A percentile compares a stretch with the other conserved stretches of the same genome.
phyloP scores from a whole-genome alignment of 768 basidiomycete species.

The Butyriboletus loyo region DNA sequence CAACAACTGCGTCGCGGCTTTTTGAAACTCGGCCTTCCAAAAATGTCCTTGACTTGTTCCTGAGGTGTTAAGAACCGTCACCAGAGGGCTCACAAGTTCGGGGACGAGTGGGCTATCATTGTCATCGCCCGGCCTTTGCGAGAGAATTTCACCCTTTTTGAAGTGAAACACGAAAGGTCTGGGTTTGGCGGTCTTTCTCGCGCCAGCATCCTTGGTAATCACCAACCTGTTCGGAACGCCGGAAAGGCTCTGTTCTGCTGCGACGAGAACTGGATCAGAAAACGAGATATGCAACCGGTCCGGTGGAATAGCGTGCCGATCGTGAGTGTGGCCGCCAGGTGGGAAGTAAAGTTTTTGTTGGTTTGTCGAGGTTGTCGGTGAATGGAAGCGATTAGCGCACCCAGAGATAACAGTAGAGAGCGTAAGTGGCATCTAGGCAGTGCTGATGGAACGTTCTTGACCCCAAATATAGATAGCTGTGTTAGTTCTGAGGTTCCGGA shows the following conservation, averaged over 20 bases:
- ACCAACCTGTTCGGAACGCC: background rate
- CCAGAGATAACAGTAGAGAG: constrained; percentile 3
- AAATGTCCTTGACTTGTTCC: background rate
- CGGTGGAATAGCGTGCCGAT: constrained; percentile 7
- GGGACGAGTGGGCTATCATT: background rate
- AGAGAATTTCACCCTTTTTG: background rate
- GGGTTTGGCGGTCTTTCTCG: background rate
- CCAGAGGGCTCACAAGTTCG: background rate
- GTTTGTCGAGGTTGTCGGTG: background rate
- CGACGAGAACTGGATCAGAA: constrained; percentile 23
- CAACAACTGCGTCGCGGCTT: background rate
- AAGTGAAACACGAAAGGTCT: background rate
- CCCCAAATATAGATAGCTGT: too few relatives aligned
- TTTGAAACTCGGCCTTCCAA: background rate
- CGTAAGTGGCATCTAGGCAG: constrained; percentile 11
- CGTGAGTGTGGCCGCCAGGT: constrained; percentile 11
- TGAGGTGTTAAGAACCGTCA: background rate
- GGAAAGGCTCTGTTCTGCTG: constrained; percentile 13
- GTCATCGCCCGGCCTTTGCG: background rate
- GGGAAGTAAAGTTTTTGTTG: constrained; percentile 9
- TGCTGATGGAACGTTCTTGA: constrained; percentile 3
- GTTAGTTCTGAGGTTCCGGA: background rate
- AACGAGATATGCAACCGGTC: constrained; percentile 20
- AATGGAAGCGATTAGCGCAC: background rate
- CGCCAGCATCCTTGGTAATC: background rate